Evolutionary conservation across 2,329 filamentous ascomycete genomes (phyloP).

Genomic region (Aspergillus novoparasiticus): DNA sequence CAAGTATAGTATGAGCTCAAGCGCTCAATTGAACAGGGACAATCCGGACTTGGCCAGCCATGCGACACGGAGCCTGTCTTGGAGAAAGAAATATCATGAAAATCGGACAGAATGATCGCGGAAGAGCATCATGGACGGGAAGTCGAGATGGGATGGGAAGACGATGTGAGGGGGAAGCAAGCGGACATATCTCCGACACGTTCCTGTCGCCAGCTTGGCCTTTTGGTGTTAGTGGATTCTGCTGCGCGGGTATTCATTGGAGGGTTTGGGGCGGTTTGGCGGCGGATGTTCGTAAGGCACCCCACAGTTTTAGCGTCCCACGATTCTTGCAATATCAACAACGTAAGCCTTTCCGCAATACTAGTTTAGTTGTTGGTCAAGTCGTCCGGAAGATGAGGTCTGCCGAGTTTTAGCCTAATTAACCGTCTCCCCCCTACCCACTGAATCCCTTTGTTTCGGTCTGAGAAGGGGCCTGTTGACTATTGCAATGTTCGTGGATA

Average conservation of each 20-base stretch:
- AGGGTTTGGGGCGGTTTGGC: neutral
- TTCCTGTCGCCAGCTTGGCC: slow-evolving; percentile 27
- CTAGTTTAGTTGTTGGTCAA: neutral
- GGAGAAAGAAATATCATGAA: slow-evolving; percentile 14
- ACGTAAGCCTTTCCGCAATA: neutral
- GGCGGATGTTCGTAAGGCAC: slow-evolving; percentile 3
- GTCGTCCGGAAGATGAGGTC: neutral
- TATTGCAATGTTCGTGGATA: neutral
- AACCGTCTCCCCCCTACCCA: too few relatives aligned
- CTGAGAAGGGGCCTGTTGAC: too few relatives aligned
- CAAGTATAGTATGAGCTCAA: slow-evolving; percentile 16
- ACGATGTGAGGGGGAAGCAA: slow-evolving; percentile 4
- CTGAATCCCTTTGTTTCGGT: too few relatives aligned
- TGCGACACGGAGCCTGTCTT: slow-evolving; percentile 23
- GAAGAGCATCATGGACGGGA: slow-evolving; percentile 16
- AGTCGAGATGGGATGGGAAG: slow-evolving; percentile 1
- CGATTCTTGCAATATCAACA: neutral
- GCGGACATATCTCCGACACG: slow-evolving; percentile 14
- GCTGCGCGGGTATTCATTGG: slow-evolving; percentile 1
- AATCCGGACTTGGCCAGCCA: slow-evolving; percentile 27
- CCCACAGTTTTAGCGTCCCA: slow-evolving; percentile 2
- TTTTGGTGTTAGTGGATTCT: slow-evolving; percentile 14
- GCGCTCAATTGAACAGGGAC: slow-evolving; percentile 22
- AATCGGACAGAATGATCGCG: slow-evolving; percentile 1
- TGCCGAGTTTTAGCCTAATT: neutral